Percentiles rank a stretch among this genome's conserved stretches.
Conservation (phyloP, 805 yeast genomes). For the Pichia eremophila region DNA sequence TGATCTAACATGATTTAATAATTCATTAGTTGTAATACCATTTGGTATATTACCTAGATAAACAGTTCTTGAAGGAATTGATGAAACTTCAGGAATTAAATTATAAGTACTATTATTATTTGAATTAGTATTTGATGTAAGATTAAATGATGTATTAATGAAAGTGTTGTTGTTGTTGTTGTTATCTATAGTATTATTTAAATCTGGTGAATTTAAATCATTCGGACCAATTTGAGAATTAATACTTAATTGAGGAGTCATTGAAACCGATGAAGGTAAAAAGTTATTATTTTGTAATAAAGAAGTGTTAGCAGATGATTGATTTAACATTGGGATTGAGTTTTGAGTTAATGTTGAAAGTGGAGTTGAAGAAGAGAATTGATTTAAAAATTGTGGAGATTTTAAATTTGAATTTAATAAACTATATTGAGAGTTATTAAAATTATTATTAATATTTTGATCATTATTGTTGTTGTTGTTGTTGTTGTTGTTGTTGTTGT, state of each 20-base stretch:
- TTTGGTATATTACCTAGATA: slow-evolving; percentile 82
- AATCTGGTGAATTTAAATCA: slow-evolving; percentile 2
- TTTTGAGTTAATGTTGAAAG: not conserved
- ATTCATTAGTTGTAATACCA: slow-evolving; percentile 70
- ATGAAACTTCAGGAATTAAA: slow-evolving; percentile 5
- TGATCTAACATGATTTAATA: slow-evolving; percentile 83
- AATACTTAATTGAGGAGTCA: slow-evolving; percentile 13
- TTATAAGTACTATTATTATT: not conserved
- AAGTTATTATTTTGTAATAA: not conserved
- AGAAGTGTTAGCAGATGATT: not conserved
- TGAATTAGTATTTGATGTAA: not conserved
- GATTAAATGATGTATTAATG: not conserved
- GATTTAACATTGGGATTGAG: not conserved
- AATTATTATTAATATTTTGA: not conserved
- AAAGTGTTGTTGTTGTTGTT: not conserved
- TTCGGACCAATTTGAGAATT: slow-evolving; percentile 4
- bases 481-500: not conserved
- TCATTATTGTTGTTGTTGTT: not conserved
- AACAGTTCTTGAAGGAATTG: slow-evolving; percentile 61
- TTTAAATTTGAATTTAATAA: not conserved
- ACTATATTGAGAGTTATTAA: not conserved
- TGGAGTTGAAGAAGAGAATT: not conserved
- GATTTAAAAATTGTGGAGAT: slow-evolving; percentile 6
- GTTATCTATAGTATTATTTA: not conserved
- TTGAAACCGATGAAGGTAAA: slow-evolving; percentile 1